Evolutionary conservation across 495 filamentous ascomycete species (phyloP).

Genomic region (Cercophora samala): DNA sequence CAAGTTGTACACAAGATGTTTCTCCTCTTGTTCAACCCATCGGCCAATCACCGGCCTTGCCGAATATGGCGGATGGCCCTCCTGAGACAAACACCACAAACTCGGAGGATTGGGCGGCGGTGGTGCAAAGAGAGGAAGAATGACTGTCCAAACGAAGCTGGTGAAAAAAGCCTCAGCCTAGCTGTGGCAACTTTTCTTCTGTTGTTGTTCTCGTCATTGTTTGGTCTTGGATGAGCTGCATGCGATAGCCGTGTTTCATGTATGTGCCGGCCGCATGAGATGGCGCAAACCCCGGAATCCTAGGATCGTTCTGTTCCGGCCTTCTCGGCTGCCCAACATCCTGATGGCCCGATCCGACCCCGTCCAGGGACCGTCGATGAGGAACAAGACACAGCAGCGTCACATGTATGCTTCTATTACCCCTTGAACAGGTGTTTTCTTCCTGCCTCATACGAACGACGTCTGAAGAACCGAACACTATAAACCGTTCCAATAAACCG

Average conservation of each 20-base stretch:
- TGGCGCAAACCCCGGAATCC: background rate
- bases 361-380: background rate
- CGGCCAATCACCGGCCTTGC: slow-evolving; percentile 19
- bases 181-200: background rate
- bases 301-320: background rate
- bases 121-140: background rate
- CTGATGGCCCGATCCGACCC: background rate
- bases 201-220: background rate
- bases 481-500: background rate
- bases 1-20: slow-evolving; percentile 6
- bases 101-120: background rate
- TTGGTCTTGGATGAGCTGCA: slow-evolving; percentile 11
- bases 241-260: slow-evolving; percentile 11
- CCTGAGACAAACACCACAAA: slow-evolving; percentile 23
- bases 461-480: background rate
- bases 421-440: background rate
- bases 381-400: background rate
- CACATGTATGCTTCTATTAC: too few relatives aligned
- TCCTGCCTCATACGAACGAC: background rate
- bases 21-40: background rate
- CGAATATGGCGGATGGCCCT: slow-evolving; percentile 13
- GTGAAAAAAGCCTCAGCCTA: background rate
- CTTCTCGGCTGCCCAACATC: background rate
- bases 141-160: background rate
- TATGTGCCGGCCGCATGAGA: slow-evolving; percentile 10